Base-by-base conservation (phyloP, 1,284 basidiomycete species). In the Ceratobasidium sp. region DNA sequence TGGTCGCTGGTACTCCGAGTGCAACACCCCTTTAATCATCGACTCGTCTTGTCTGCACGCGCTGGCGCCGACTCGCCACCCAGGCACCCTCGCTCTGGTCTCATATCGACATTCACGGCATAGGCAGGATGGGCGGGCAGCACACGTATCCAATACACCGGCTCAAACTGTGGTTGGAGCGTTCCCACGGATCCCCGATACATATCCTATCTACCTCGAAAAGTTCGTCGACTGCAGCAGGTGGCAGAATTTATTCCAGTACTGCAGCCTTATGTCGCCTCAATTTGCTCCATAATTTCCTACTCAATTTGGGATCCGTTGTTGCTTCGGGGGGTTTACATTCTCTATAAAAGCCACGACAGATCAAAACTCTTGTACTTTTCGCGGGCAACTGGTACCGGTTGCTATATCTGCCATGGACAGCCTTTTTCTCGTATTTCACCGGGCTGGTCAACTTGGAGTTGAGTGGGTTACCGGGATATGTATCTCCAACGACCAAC, bases 11-110 rank as follows among this genome's bases (percentile, higher is more conserved):
- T 19, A 46, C 43, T 5, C 3, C 2, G 43, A 46, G 13, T 9
- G 43, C 43, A 46, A 46, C 13, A 46, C 43, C 11, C 11, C 13
- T 19, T 19, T 46, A 14, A 9, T 14, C 19, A 14, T 46, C 19
- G n/a, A n/a, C n/a, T 14, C 43, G 13, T 46, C 43, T 13, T n/a
- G 22, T 54, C 2, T 54, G 51, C 51, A 14, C 51, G 2, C 51
- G 51, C n/a, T 54, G 51, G 51, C 51, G 51, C 51, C 7, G n/a
- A 27, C 22, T 54, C 14, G 51, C 51, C 22, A 24, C n/a, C 14
- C n/a, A 54, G n/a, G 7, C 51, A 1, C 51, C 51, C 29, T 27
- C n/a, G 22, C 51, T 54, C 51, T 54, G 51, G 51, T 54, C 51
- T 31, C 51, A 54, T 54, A 24, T 24, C n/a, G 51, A 54, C 14